Conservation (phyloP, 1,284 basidiomycete genomes). For the Cystobasidium sp. region DNA sequence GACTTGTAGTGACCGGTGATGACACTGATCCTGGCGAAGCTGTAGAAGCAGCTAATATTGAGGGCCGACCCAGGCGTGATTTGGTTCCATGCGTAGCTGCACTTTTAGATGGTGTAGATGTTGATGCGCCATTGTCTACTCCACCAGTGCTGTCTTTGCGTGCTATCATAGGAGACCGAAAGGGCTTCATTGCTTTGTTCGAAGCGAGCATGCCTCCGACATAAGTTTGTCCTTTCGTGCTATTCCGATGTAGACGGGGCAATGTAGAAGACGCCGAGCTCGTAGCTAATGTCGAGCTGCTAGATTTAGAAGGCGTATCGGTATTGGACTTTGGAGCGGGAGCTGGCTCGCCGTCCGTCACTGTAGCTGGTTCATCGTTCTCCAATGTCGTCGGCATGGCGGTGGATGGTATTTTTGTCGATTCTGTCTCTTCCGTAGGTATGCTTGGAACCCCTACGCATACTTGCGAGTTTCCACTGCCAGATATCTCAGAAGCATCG, state of each 20-base stretch:
- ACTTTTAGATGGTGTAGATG: constrained; percentile 2
- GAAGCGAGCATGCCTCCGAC: constrained; percentile 41
- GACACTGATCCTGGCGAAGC: not conserved
- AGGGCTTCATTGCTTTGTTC: constrained; percentile 33
- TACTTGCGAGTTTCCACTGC: too few species aligned
- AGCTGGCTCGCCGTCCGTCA: not conserved
- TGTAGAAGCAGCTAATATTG: not conserved
- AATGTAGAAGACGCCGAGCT: not conserved
- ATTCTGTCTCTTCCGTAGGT: too few species aligned
- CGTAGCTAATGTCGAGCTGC: too few species aligned
- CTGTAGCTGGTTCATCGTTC: too few species aligned
- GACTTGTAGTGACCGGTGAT: not conserved
- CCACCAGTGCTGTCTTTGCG: not conserved
- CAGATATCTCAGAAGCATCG: too few species aligned
- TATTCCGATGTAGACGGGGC: not conserved
- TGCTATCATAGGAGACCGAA: constrained; percentile 34
- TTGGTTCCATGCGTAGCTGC: not conserved
- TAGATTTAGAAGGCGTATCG: constrained; percentile 2
- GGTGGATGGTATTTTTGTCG: too few species aligned
- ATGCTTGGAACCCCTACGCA: too few species aligned
- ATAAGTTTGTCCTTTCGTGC: constrained; percentile 11
- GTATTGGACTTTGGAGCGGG: too few species aligned
- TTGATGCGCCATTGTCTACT: not conserved
- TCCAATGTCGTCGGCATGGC: too few species aligned
- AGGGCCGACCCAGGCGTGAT: not conserved